phyloP scores from a whole-genome alignment of 116 monocot species.

The Posidonia oceanica region DNA sequence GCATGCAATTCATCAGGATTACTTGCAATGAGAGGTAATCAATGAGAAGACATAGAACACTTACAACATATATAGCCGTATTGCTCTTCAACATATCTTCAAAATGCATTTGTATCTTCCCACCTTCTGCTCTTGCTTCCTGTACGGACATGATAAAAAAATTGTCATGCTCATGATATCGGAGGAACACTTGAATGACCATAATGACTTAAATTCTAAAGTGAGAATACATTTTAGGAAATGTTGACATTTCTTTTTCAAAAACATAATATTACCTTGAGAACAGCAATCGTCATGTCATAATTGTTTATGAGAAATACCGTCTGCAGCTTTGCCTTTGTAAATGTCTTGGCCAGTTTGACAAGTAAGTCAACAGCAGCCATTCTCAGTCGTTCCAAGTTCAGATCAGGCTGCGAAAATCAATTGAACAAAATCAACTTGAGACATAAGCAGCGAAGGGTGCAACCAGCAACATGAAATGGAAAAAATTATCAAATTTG shows the following conservation, averaged over 20 bases:
- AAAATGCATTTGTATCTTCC: conserved; percentile 74
- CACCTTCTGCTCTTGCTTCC: conserved; percentile 92
- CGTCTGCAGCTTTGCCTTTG: conserved; percentile 77
- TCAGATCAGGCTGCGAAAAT: conserved; percentile 71
- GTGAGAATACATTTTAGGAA: background rate
- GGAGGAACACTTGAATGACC: too few species aligned
- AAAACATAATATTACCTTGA: conserved; percentile 44
- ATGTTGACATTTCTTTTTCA: background rate
- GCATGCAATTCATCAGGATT: background rate
- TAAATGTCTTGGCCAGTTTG: conserved; percentile 71
- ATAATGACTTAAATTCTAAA: background rate
- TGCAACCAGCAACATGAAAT: background rate
- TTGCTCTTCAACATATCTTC: conserved; percentile 89
- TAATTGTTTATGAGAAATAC: conserved; percentile 97
- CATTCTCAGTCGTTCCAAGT: conserved; percentile 86
- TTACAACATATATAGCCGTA: conserved; percentile 89
- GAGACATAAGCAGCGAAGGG: background rate
- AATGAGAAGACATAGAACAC: background rate
- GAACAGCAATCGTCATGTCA: conserved; percentile 85
- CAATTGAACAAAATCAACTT: background rate
- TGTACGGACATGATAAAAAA: conserved; percentile 6
- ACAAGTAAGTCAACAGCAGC: conserved; percentile 83
- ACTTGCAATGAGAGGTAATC: background rate
- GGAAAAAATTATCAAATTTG: background rate
- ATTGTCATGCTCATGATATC: too few species aligned